Percentiles rank a stretch among this genome's conserved stretches.
Conservation (phyloP, 2,329 filamentous ascomycete genomes). For the Paecilomyces sp. region DNA sequence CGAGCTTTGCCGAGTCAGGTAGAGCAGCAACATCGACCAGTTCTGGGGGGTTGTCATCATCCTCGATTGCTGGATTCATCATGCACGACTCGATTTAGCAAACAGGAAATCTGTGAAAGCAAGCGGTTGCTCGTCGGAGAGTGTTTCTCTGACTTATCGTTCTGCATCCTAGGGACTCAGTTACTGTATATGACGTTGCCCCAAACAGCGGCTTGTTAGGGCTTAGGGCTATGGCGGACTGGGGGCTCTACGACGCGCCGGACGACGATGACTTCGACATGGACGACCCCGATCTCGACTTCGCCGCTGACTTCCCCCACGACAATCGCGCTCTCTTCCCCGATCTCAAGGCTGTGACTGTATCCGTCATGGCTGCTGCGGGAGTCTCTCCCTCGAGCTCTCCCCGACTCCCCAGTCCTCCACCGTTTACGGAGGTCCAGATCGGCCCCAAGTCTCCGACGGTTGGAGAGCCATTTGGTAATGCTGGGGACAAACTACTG, state of each 20-base stretch:
- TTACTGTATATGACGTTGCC: slow-evolving; percentile 14
- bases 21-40: slow-evolving; percentile 32
- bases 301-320: slow-evolving; percentile 22
- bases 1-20: slow-evolving; percentile 15
- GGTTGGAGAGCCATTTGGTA: slow-evolving; percentile 52
- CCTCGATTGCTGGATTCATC: slow-evolving; percentile 23
- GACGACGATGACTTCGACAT: slow-evolving; percentile 5
- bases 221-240: slow-evolving; percentile 20
- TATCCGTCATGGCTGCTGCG: slow-evolving; percentile 35
- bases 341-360: background rate
- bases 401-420: slow-evolving; percentile 87
- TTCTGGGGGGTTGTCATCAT: slow-evolving; percentile 39
- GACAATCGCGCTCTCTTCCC: slow-evolving; percentile 21
- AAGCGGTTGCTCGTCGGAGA: background rate
- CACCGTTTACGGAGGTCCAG: slow-evolving; percentile 90
- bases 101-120: background rate
- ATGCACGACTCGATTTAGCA: background rate
- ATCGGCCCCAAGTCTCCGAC: slow-evolving; percentile 71
- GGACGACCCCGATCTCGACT: background rate
- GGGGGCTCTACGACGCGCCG: slow-evolving; percentile 6
- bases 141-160: background rate
- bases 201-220: background rate
- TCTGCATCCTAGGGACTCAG: background rate
- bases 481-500: slow-evolving; percentile 49
- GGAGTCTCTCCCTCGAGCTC: slow-evolving; percentile 59